These are phyloP conservation scores for Azolla pinnata DNA, from an alignment of 75 land plant genomes.

Conservation along the genomic window DNA sequence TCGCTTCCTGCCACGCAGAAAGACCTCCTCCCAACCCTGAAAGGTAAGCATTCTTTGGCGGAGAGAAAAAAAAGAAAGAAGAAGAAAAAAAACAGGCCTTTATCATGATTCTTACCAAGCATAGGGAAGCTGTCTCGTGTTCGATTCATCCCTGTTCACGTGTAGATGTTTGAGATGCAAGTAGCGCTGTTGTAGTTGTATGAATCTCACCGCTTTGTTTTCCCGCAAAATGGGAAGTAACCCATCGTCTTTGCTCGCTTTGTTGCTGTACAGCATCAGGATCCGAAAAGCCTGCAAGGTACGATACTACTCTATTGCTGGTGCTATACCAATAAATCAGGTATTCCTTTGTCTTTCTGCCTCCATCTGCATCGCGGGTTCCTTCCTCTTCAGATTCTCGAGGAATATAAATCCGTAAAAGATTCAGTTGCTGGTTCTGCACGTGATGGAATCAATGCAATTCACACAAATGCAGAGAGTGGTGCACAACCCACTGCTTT, in stretches of 20 bases:
- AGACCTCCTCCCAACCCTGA: background rate
- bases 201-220: too few species aligned
- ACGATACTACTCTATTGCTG: background rate
- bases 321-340: background rate
- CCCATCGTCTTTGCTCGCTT: too few species aligned
- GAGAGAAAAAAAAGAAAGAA: background rate
- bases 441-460: slow-evolving; percentile 1
- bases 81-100: background rate
- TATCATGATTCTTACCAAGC: background rate
- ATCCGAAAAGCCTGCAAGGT: slow-evolving; percentile 6
- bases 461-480: background rate
- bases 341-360: background rate
- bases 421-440: background rate
- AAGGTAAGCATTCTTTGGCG: background rate
- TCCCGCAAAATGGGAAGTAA: too few species aligned
- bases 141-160: background rate
- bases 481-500: background rate
- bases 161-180: background rate
- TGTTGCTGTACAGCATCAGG: background rate
- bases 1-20: slow-evolving; percentile 42
- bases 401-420: slow-evolving; percentile 2
- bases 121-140: background rate
- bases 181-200: too few species aligned
- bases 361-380: background rate
- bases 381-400: background rate